Evolutionary conservation across 139 green algal genomes (phyloP).

Genomic region (Deuterostichococcus epilithicus): DNA sequence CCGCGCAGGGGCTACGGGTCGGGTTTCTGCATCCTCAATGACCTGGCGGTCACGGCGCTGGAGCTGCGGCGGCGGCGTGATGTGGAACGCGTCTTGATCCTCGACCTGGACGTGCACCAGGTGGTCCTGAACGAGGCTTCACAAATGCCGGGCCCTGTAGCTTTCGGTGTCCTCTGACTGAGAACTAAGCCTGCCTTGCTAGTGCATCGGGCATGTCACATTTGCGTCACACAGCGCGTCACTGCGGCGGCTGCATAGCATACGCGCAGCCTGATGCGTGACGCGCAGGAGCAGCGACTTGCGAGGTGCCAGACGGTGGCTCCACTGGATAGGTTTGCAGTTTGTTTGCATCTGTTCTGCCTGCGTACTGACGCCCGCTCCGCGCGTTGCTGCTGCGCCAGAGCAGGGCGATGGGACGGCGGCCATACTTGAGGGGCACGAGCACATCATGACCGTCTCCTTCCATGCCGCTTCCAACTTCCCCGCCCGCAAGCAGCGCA

Average conservation of each 20-base stretch:
- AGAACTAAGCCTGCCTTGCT: too few species aligned
- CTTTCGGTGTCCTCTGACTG: too few species aligned
- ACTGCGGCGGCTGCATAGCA: too few species aligned
- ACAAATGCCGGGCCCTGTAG: too few species aligned
- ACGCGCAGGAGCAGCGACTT: too few species aligned
- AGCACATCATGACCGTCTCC: slow-evolving; percentile 60
- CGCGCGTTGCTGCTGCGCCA: not conserved
- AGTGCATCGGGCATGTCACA: too few species aligned
- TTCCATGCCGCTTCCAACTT: slow-evolving; percentile 85
- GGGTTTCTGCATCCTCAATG: slow-evolving; percentile 89
- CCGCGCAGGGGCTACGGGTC: slow-evolving; percentile 46
- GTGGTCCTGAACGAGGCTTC: too few species aligned
- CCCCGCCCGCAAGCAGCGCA: slow-evolving; percentile 71
- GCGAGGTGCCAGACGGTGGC: too few species aligned
- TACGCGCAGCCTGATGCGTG: too few species aligned
- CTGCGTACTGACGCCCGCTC: not conserved
- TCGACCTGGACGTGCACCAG: slow-evolving; percentile 93
- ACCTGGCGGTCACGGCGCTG: slow-evolving; percentile 70
- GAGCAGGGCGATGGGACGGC: slow-evolving; percentile 65
- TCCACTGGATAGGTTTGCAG: too few species aligned
- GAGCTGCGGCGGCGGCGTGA: slow-evolving; percentile 36
- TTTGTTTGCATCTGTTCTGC: too few species aligned
- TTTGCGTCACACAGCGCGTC: too few species aligned
- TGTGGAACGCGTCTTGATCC: slow-evolving; percentile 60
- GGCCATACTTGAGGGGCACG: slow-evolving; percentile 32